Base-by-base conservation (phyloP, 169 alveolate genomes). In the Eimeria brunetti region DNA sequence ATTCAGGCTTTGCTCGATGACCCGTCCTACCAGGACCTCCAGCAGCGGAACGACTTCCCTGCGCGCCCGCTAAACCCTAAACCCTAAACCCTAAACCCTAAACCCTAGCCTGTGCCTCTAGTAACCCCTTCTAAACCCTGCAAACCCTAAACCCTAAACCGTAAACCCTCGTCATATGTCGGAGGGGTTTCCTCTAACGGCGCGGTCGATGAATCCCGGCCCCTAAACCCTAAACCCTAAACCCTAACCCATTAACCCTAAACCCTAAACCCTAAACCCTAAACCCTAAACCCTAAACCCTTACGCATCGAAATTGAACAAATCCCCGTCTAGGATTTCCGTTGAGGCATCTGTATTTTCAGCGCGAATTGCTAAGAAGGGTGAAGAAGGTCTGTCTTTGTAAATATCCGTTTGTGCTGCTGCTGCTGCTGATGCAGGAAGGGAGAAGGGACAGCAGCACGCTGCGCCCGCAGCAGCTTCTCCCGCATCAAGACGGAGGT, bases 181-280 rank as follows among this genome's bases (percentile, higher is more conserved):
- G n/a, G n/a, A n/a, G n/a, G n/a, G n/a, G n/a, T n/a, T n/a, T n/a
- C n/a, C n/a, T n/a, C n/a, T n/a, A n/a, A n/a, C n/a, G n/a, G n/a
- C n/a, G n/a, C n/a, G n/a, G n/a, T n/a, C n/a, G n/a, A n/a, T n/a
- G n/a, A 67, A n/a, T 33, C 78, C 78, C 27, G 27, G 27, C 12
- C 78, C 78, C 88, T 22, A 41, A 30, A 46, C 64, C 88, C 18
- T 49, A 41, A 22, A 41, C 14, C 67, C 38, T 20, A 73, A 78
- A 49, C 67, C 88, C 51, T 41, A 41, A 78, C 8, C 36, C 88
- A 41, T 27, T 3, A 75, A 78, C 64, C 88, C 62, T n/a, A 78
- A 44, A 78, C 58, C 67, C 38, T 49, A 73, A 78, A 49, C 88
- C 88, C 88, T 78, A 67, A 67, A 67, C 78, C 78, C 78, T n/a